phyloP scores from a whole-genome alignment of 176 grass and related monocot genomes.

The Thalia dealbata region DNA sequence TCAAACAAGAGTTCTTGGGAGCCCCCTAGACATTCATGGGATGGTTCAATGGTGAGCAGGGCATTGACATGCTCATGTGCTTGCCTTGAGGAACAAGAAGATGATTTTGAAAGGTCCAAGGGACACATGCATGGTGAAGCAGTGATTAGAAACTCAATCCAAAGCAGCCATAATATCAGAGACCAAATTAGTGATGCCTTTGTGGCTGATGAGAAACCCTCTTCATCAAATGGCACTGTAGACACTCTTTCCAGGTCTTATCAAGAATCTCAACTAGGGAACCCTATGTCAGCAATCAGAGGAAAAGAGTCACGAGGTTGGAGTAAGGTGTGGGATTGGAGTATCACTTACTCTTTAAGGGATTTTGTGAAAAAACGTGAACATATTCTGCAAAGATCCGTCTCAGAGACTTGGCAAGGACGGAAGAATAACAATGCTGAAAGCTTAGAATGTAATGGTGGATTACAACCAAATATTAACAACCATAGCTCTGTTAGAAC shows the following conservation, averaged over 20 bases:
- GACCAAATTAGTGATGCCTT: conserved; percentile 11
- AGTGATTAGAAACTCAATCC: neutral
- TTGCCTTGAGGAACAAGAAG: conserved; percentile 55
- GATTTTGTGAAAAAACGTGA: conserved; percentile 60
- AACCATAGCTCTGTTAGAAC: conserved; percentile 20
- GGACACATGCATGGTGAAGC: conserved; percentile 32
- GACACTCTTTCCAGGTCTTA: conserved; percentile 11
- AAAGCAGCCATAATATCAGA: conserved; percentile 7
- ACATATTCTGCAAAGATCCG: conserved; percentile 55
- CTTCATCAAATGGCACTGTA: conserved; percentile 1
- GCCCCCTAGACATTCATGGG: conserved; percentile 79
- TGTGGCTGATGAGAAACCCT: neutral
- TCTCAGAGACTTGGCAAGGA: conserved; percentile 59
- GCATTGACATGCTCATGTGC: conserved; percentile 64
- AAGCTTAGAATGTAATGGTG: conserved; percentile 16
- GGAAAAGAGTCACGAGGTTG: conserved; percentile 49
- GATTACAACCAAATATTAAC: conserved; percentile 21
- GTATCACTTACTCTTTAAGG: conserved; percentile 53
- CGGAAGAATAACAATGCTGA: conserved; percentile 34
- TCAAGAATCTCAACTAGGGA: conserved; percentile 14
- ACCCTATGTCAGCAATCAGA: conserved; percentile 16
- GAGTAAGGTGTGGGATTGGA: conserved; percentile 76
- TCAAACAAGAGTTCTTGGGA: conserved; percentile 33
- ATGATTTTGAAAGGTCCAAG: conserved; percentile 9
- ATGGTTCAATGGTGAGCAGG: conserved; percentile 69